phyloP scores from a whole-genome alignment of 805 yeast species.

The Candida maesae region DNA sequence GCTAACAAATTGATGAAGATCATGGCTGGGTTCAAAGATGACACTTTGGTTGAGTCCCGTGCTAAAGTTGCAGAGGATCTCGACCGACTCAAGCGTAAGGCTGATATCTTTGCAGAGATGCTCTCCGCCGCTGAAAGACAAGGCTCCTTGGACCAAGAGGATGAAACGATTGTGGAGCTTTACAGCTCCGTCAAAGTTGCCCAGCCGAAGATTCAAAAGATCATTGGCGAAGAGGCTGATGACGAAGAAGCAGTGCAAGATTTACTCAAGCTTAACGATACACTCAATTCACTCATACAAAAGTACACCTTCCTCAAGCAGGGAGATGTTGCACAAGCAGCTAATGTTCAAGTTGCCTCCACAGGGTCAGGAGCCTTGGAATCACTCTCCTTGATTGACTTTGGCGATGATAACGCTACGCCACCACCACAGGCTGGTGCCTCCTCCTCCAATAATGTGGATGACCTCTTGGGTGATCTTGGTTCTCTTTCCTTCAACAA shows the following conservation, averaged over 20 bases:
- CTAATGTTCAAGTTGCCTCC: conserved; percentile 40
- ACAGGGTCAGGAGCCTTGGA: conserved; percentile 29
- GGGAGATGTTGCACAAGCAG: conserved; percentile 59
- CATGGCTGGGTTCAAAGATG: conserved; percentile 96
- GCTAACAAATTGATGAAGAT: conserved; percentile 96
- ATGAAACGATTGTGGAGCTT: conserved; percentile 77
- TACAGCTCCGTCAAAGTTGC: conserved; percentile 75
- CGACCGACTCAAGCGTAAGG: conserved; percentile 78
- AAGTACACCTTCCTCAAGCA: conserved; percentile 63
- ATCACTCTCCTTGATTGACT: conserved; percentile 63
- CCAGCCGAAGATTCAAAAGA: conserved; percentile 81
- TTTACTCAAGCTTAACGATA: conserved; percentile 68
- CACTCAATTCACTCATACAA: conserved; percentile 61
- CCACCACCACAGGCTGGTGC: conserved; percentile 12
- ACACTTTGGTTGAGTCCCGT: conserved; percentile 57
- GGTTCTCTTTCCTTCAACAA: conserved; percentile 48
- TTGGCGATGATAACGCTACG: conserved; percentile 46
- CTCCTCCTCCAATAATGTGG: conserved; percentile 35
- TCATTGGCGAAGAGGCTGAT: conserved; percentile 75
- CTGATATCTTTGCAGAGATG: conserved; percentile 87
- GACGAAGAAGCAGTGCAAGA: conserved; percentile 64
- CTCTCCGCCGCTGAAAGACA: conserved; percentile 46
- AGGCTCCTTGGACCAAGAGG: conserved; percentile 34
- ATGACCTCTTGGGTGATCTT: conserved; percentile 72
- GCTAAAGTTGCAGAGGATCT: conserved; percentile 81